Base-by-base conservation (phyloP, 1,284 basidiomycete species). In the Vanrija sp. region DNA sequence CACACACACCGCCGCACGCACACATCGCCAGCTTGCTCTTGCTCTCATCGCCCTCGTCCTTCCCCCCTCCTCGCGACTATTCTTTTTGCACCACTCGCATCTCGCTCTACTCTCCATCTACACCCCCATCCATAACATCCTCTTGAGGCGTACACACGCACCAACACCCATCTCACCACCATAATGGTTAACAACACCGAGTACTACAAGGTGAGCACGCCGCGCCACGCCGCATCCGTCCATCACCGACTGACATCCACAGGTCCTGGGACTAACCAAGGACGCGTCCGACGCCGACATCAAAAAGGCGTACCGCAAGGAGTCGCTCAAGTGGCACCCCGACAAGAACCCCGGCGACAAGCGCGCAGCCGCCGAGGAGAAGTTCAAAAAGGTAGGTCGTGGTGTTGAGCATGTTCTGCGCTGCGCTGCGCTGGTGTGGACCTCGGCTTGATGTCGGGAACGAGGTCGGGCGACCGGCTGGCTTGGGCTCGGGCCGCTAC, bases 261-360 rank as follows among this genome's bases (percentile, higher is more conserved):
- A 73, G 70, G 54, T 59, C 25, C 82, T 97, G 23, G 89, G 87
- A 59, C 74, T 97, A 49, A 73, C 80, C 64, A 88, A 85, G 73
- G 80, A 80, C 46, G 93, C 93, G 21, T 78, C 76, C 7, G 91
- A 94, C 16, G 86, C 88, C 64, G 86, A 91, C 21, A 86, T 96
- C 79, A 88, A 88, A 76, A 86, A 85, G 62, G 72, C 71, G 9
- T 71, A 69, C 61, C 57, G 62, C n/a, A 68, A 66, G 59, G 65
- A 90, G 85, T 90, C 90, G 43, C 78, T 95, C 70, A 91, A 89
- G 81, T 89, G 87, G 85, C 92, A 95, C 77, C 91, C 91, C 40
- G 93, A 96, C 76, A 84, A 94, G 47, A 96, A 72, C 57, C 66
- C 71, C 2, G 70, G 63, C 12, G 70, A 71, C 49, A 71, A 74